Evolutionary conservation across 2,329 filamentous ascomycete species (phyloP).

Genomic region (Ophiocordyceps camponoti-saundersi): DNA sequence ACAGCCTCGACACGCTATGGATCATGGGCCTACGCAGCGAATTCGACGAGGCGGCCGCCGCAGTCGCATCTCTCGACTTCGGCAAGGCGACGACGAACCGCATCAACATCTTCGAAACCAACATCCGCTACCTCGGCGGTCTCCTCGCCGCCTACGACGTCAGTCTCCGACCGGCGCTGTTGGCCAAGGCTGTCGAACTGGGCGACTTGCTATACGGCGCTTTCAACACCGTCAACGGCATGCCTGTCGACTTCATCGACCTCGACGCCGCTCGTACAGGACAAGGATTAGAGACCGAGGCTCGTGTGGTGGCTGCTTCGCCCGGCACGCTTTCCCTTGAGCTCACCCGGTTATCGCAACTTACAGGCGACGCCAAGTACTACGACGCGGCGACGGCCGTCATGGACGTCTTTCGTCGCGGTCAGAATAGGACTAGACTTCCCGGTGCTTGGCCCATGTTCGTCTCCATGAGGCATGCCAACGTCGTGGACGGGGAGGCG

Average conservation of each 20-base stretch:
- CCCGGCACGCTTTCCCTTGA: slow-evolving; percentile 54
- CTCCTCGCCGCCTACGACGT: slow-evolving; percentile 54
- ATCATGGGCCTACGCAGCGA: slow-evolving; percentile 51
- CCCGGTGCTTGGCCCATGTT: slow-evolving; percentile 59
- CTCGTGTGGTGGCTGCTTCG: slow-evolving; percentile 23
- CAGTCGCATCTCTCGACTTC: slow-evolving; percentile 43
- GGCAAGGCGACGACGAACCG: slow-evolving; percentile 25
- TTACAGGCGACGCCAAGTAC: slow-evolving; percentile 57
- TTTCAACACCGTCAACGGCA: slow-evolving; percentile 52
- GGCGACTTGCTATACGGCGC: slow-evolving; percentile 47
- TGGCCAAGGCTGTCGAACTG: slow-evolving; percentile 45
- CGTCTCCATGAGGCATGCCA: slow-evolving; percentile 39
- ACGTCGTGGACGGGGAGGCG: slow-evolving; percentile 10
- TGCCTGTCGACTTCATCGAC: slow-evolving; percentile 36
- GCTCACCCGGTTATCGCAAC: slow-evolving; percentile 54
- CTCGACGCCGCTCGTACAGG: slow-evolving; percentile 22
- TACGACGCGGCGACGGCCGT: slow-evolving; percentile 55
- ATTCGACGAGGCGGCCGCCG: slow-evolving; percentile 45
- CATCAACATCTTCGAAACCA: slow-evolving; percentile 50
- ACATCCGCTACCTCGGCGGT: slow-evolving; percentile 37
- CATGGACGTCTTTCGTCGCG: slow-evolving; percentile 46
- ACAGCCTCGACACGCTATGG: slow-evolving; percentile 54
- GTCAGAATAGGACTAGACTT: slow-evolving; percentile 47
- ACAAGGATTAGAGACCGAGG: slow-evolving; percentile 14
- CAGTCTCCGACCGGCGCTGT: slow-evolving; percentile 35